phyloP scores from a whole-genome alignment of 2,329 filamentous ascomycete species.

The Penicillium sp. region DNA sequence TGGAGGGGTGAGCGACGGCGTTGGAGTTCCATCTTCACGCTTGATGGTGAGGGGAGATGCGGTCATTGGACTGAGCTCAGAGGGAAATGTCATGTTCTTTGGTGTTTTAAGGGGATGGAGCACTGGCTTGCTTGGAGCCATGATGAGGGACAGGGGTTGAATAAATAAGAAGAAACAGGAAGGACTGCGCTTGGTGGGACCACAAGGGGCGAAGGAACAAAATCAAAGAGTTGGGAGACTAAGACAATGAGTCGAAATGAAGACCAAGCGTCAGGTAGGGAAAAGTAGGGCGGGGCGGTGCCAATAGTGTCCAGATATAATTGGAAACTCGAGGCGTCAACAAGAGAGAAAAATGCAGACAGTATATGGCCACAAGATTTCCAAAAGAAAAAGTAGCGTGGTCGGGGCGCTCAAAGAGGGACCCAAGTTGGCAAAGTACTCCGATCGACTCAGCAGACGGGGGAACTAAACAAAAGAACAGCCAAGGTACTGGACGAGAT shows the following conservation, averaged over 20 bases:
- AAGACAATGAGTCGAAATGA: not conserved
- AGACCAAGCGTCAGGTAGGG: not conserved
- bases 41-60: constrained; percentile 50
- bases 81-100: constrained; percentile 44
- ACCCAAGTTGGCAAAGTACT: not conserved
- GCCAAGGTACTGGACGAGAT: not conserved
- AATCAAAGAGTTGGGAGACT: too few species aligned
- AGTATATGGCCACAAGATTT: not conserved
- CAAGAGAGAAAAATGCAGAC: not conserved
- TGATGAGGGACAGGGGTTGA: constrained; percentile 8
- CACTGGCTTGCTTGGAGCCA: constrained; percentile 32
- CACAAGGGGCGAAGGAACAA: not conserved
- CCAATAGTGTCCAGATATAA: not conserved
- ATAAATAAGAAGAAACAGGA: too few species aligned
- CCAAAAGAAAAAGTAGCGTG: not conserved
- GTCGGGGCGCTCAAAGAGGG: not conserved
- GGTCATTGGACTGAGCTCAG: constrained; percentile 38
- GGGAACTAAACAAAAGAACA: not conserved
- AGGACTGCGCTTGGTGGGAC: too few species aligned
- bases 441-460: not conserved
- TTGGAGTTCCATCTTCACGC: constrained; percentile 54
- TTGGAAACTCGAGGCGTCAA: not conserved
- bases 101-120: constrained; percentile 41
- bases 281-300: not conserved
- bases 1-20: constrained; percentile 19